Evolutionary conservation across 1,139 yeast genomes (phyloP).

Genomic region (Wickerhamomyces sp.): DNA sequence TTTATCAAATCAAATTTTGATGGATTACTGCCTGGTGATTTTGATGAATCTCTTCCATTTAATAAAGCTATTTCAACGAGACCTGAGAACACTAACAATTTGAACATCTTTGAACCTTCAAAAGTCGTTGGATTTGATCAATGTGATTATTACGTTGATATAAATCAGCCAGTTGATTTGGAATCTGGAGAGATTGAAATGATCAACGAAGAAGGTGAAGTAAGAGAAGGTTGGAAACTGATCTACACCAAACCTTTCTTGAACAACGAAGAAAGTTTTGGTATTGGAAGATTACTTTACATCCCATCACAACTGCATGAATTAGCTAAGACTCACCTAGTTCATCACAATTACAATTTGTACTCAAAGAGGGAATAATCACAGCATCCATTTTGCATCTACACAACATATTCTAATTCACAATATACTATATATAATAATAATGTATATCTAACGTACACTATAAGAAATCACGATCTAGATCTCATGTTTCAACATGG

Average conservation of each 20-base stretch:
- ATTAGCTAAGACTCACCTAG: constrained; percentile 29
- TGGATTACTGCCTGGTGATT: constrained; percentile 88
- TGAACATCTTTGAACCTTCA: constrained; percentile 52
- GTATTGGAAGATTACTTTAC: constrained; percentile 43
- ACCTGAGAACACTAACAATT: constrained; percentile 70
- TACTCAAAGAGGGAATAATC: constrained; percentile 25
- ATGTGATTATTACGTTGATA: constrained; percentile 62
- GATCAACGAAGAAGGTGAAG: constrained; percentile 6
- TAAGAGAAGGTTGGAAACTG: constrained; percentile 35
- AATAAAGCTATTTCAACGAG: constrained; percentile 31
- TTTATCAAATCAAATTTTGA: constrained; percentile 77
- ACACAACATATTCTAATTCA: not conserved
- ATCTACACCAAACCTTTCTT: constrained; percentile 40
- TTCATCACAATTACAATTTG: constrained; percentile 42
- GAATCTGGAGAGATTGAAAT: constrained; percentile 30
- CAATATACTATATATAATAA: not conserved
- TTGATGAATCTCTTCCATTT: constrained; percentile 28
- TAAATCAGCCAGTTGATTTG: constrained; percentile 32
- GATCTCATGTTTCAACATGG: constrained; percentile 47
- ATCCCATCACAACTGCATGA: constrained; percentile 33
- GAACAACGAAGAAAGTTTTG: constrained; percentile 41
- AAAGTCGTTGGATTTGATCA: constrained; percentile 38
- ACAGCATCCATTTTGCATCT: not conserved
- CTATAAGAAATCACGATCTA: no score
- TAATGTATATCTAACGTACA: no score